These are phyloP conservation scores for Crotalaria pallida DNA, from an alignment of 306 rosid species.

Conservation along the genomic window DNA sequence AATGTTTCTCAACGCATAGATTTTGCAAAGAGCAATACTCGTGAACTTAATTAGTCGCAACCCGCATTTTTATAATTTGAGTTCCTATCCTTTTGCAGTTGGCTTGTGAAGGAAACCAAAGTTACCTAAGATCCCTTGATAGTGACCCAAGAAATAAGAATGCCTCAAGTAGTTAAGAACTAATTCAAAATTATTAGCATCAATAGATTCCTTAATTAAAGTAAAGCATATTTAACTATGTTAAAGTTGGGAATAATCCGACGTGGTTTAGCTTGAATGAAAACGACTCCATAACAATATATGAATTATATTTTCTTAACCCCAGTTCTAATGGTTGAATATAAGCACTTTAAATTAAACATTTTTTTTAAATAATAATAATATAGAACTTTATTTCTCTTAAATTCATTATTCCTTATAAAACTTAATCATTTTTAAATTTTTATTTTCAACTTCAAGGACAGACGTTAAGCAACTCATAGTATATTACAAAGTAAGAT, in stretches of 20 bases:
- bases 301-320: no score
- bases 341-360: no score
- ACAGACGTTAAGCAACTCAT: no score
- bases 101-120: slow-evolving; percentile 15
- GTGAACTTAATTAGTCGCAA: neutral
- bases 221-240: neutral
- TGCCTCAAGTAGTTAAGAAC: neutral
- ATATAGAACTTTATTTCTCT: no score
- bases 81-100: slow-evolving; percentile 6
- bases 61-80: neutral
- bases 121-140: slow-evolving; percentile 22
- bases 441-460: no score
- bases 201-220: neutral
- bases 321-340: no score
- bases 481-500: no score
- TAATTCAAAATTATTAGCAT: neutral
- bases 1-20: slow-evolving; percentile 18
- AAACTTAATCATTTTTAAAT: no score
- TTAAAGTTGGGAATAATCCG: neutral
- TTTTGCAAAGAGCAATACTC: neutral
- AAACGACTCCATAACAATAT: slow-evolving; percentile 9
- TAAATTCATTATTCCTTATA: no score
- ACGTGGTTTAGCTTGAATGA: slow-evolving; percentile 18
- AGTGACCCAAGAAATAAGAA: slow-evolving; percentile 17
- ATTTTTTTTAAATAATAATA: no score